A percentile compares a stretch with the other conserved stretches of the same genome.
Conservation (phyloP, 78 protist genomes). For the Dictyostelium capitatum region DNA sequence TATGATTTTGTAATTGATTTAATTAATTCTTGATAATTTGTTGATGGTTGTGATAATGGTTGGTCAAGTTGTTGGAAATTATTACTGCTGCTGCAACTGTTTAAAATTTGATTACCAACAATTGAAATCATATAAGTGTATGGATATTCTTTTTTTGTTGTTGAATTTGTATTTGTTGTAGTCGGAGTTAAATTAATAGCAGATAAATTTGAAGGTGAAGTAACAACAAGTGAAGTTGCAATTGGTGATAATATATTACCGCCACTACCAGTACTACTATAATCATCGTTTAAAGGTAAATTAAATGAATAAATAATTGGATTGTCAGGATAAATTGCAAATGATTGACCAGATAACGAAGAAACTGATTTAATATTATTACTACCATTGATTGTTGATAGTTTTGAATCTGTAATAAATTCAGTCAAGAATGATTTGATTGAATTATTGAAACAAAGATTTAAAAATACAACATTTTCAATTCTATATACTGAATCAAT, state of each 20-base stretch:
- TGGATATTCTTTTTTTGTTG: constrained; percentile 38
- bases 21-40: neutral
- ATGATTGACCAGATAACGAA: constrained; percentile 24
- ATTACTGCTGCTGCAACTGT: neutral
- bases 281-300: neutral
- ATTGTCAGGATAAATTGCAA: constrained; percentile 45
- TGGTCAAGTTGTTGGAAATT: neutral
- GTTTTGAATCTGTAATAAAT: neutral
- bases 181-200: neutral
- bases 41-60: neutral
- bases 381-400: neutral
- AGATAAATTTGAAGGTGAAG: constrained; percentile 17
- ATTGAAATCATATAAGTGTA: constrained; percentile 37
- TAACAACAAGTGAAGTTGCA: constrained; percentile 33
- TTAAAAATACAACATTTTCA: constrained; percentile 50
- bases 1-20: constrained; percentile 33
- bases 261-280: neutral
- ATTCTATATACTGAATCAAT: constrained; percentile 13
- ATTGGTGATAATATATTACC: constrained; percentile 18
- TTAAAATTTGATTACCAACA: neutral
- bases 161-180: neutral
- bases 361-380: constrained; percentile 2
- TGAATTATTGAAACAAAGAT: constrained; percentile 41
- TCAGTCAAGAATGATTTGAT: constrained; percentile 37
- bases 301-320: constrained; percentile 46